Evolutionary conservation across 441 rosid species (phyloP), one percentile per base, ranked within the genome.

Genomic region (Pelargonium myrrhifolium): DNA sequence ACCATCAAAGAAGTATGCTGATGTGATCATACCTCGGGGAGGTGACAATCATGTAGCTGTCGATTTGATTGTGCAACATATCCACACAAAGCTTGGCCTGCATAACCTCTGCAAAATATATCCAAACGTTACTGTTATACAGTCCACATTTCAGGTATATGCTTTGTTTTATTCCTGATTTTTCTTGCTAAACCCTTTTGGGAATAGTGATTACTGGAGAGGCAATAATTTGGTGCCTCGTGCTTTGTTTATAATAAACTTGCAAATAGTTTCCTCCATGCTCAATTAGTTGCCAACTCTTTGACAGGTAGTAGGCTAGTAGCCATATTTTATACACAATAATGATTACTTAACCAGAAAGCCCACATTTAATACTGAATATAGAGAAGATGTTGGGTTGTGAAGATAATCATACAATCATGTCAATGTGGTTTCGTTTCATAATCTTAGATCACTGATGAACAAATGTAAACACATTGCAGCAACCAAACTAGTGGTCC

Each of bases 1-100:
- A 51, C 99, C 99, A 68, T 88, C 99, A 65, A 93, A 93, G 85
- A 93, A 93, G 76, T 91, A 82, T 81, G 97, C 99, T n/a, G 99
- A 93, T 79, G 91, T 91, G 64, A 93, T 91, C 77, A 91, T 93
- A 64, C 99, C 99, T 6, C 84, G 97, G 59, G 99, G 99, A 66
- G 96, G 96, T 71, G 97, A 93, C 59, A 93, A 93, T 84, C 97
- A 93, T 75, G 96, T 93, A 70, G 99, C 99, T 24, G 75, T 93
- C 74, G 97, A 93, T 82, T 81, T 93, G 84, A 93, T 93, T 71
- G 96, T 89, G 79, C 97, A 93, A 84, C 99, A 93, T 81, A 87
- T 93, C 79, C 89, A 37, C 73, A 87, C 96, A 65, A 93, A 93
- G 83, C 97, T 93, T 72, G 98, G 98, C 73, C 88, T 75, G 77